Percentiles rank a stretch among this genome's conserved stretches.
phyloP scores from a whole-genome alignment of 768 basidiomycete species.

The Leccinum disarticulatum region DNA sequence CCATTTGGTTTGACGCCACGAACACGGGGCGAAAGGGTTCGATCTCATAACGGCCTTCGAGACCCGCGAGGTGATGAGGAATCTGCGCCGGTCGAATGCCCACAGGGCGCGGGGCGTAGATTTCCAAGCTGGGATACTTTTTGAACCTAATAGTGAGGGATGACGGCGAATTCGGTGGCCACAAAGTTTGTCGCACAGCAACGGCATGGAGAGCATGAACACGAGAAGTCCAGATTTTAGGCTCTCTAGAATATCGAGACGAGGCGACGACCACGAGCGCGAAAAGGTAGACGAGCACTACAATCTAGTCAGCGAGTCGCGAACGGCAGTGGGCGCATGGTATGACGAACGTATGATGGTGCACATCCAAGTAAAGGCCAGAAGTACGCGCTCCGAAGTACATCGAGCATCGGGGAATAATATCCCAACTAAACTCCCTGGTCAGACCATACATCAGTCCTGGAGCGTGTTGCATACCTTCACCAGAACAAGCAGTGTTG shows the following conservation, averaged over 20 bases:
- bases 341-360: slow-evolving; percentile 40
- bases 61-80: slow-evolving; percentile 38
- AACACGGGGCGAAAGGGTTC: slow-evolving; percentile 42
- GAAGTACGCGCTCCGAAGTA: slow-evolving; percentile 51
- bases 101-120: slow-evolving; percentile 46
- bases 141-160: slow-evolving; percentile 35
- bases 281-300: slow-evolving; percentile 63
- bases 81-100: slow-evolving; percentile 34
- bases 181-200: slow-evolving; percentile 28
- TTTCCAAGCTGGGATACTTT: slow-evolving; percentile 35
- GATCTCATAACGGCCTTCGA: slow-evolving; percentile 45
- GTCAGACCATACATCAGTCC: slow-evolving; percentile 4
- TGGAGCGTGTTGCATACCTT: slow-evolving; percentile 23
- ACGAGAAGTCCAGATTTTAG: slow-evolving; percentile 50
- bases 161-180: slow-evolving; percentile 31
- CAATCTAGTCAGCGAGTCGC: slow-evolving; percentile 5
- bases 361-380: slow-evolving; percentile 61
- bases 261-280: slow-evolving; percentile 45
- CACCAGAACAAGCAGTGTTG: slow-evolving; percentile 34
- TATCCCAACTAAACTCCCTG: not conserved
- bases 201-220: slow-evolving; percentile 45
- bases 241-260: slow-evolving; percentile 43
- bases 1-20: slow-evolving; percentile 23
- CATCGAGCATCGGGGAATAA: slow-evolving; percentile 33
- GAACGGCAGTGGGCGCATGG: not conserved